These are phyloP conservation scores for Lathyrus oleraceus DNA, from an alignment of 306 rosid species.

Conservation along the genomic window DNA sequence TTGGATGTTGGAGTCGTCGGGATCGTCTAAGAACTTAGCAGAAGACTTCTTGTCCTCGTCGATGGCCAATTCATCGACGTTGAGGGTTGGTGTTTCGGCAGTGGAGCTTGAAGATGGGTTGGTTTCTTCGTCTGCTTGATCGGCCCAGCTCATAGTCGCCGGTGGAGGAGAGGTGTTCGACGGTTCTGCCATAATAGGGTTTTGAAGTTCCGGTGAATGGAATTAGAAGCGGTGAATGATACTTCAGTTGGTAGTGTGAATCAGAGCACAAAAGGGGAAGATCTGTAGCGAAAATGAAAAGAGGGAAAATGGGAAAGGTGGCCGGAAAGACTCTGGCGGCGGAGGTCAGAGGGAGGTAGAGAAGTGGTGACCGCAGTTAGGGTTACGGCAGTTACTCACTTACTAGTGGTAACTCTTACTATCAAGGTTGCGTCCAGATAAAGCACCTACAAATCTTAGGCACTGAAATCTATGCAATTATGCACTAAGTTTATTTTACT, in stretches of 20 bases:
- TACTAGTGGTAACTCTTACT: too few species aligned
- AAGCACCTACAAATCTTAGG: too few species aligned
- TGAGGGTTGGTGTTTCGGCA: slow-evolving; percentile 32
- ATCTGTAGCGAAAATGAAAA: too few species aligned
- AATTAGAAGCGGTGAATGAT: neutral
- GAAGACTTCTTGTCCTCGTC: slow-evolving; percentile 41
- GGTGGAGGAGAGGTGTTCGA: neutral
- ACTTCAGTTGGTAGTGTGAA: neutral
- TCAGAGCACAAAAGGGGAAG: neutral
- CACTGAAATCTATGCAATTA: too few species aligned
- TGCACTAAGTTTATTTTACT: too few species aligned
- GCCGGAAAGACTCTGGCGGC: neutral
- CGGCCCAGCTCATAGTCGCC: slow-evolving; percentile 56
- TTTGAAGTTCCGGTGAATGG: neutral
- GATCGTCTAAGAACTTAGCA: slow-evolving; percentile 63
- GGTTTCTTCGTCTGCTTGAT: slow-evolving; percentile 54
- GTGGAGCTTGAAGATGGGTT: slow-evolving; percentile 27
- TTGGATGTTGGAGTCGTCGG: slow-evolving; percentile 69
- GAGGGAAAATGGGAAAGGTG: neutral
- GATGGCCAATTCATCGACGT: slow-evolving; percentile 49
- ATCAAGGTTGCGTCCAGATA: too few species aligned
- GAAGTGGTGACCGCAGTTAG: too few species aligned
- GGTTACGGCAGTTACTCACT: too few species aligned
- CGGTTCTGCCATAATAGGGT: slow-evolving; percentile 21
- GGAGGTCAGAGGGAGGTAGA: neutral